These are phyloP conservation scores for Neofusicoccum cordaticola DNA, from an alignment of 2,329 filamentous ascomycete species.

Conservation along the genomic window DNA sequence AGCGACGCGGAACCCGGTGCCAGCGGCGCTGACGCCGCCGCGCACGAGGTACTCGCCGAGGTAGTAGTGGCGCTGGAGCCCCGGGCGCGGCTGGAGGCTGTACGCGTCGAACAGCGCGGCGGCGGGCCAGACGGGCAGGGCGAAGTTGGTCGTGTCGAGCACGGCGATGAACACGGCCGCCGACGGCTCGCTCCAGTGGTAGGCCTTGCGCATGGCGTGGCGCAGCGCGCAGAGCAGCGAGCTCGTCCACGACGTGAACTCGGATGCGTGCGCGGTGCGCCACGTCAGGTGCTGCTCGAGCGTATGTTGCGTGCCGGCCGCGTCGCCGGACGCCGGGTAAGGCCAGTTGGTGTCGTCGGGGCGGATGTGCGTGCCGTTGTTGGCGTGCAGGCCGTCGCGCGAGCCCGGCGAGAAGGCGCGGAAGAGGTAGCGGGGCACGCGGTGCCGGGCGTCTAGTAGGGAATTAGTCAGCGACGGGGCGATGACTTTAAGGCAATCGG, in stretches of 20 bases:
- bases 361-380: background rate
- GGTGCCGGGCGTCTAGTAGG: background rate
- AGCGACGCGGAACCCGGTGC: background rate
- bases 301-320: background rate
- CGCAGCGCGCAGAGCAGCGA: slow-evolving; percentile 2
- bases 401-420: background rate
- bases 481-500: no score
- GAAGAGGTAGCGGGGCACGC: slow-evolving; percentile 12
- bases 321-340: background rate
- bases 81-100: background rate
- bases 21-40: background rate
- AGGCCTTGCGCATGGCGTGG: background rate
- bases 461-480: background rate
- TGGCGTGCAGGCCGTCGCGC: background rate
- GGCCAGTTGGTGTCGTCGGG: background rate
- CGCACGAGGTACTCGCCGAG: slow-evolving; percentile 2
- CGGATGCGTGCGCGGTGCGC: background rate
- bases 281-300: background rate
- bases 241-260: slow-evolving; percentile 10
- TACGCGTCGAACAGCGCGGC: background rate
- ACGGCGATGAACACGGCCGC: background rate
- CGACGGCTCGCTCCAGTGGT: background rate
- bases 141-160: background rate
- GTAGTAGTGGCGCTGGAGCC: background rate
- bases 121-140: background rate